phyloP scores from a whole-genome alignment of 2,329 filamentous ascomycete species.

The Metarhizium sp. region DNA sequence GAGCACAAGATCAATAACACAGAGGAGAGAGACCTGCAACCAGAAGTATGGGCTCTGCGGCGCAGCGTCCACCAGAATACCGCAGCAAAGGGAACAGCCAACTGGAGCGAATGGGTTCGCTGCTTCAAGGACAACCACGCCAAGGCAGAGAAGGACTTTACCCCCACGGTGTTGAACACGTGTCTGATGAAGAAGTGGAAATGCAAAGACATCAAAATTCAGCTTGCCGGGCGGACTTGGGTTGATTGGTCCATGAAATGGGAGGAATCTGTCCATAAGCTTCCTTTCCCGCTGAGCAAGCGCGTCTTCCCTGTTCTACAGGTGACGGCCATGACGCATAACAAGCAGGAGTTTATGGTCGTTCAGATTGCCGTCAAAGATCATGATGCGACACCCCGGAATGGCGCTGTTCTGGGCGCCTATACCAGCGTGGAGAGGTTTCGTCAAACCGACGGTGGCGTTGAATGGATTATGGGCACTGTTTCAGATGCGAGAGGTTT shows the following conservation, averaged over 20 bases:
- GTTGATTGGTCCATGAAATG: constrained; percentile 38
- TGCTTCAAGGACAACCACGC: constrained; percentile 44
- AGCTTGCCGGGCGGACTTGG: constrained; percentile 33
- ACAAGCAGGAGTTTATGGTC: constrained; percentile 41
- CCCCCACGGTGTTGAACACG: constrained; percentile 25
- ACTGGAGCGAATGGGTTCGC: constrained; percentile 53
- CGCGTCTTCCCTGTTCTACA: constrained; percentile 60
- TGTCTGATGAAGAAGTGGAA: constrained; percentile 34
- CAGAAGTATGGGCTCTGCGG: constrained; percentile 56
- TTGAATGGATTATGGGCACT: constrained; percentile 74
- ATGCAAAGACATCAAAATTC: constrained; percentile 29
- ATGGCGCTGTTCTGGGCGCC: constrained; percentile 41
- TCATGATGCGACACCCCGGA: constrained; percentile 28
- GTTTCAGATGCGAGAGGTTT: constrained; percentile 60
- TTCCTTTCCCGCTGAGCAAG: constrained; percentile 50
- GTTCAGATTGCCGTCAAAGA: constrained; percentile 41
- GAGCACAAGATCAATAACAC: constrained; percentile 18
- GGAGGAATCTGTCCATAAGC: constrained; percentile 56
- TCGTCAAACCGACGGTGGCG: constrained; percentile 29
- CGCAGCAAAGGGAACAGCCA: constrained; percentile 41
- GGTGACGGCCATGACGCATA: constrained; percentile 38
- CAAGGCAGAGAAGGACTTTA: constrained; percentile 30
- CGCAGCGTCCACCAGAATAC: constrained; percentile 51
- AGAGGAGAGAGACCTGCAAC: constrained; percentile 10
- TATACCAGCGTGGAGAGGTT: constrained; percentile 60